phyloP scores from a whole-genome alignment of 73 alveolate species.

The Paramecium sonneborni region DNA sequence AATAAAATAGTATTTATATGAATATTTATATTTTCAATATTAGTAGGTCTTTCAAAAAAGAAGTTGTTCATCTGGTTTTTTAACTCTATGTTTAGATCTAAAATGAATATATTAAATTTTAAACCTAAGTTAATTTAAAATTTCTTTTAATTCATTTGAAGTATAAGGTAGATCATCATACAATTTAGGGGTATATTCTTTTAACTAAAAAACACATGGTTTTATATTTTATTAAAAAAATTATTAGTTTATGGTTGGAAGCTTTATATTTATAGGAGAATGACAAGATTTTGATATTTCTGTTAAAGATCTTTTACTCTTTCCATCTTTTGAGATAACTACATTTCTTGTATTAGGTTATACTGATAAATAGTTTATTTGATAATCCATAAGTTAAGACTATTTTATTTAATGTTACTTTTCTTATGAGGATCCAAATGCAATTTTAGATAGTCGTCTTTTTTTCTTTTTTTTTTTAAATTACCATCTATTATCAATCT shows the following conservation, averaged over 20 bases:
- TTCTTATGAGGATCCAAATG: neutral
- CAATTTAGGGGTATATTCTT: neutral
- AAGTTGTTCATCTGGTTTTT: neutral
- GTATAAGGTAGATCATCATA: neutral
- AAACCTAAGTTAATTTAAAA: neutral
- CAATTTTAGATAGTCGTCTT: neutral
- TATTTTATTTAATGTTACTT: neutral
- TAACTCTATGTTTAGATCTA: neutral
- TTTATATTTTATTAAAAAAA: neutral
- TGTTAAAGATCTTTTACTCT: neutral
- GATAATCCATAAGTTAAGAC: neutral
- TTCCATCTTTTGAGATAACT: neutral
- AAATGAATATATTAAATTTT: neutral
- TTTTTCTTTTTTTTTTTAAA: neutral
- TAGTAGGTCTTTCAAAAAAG: neutral
- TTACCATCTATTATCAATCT: neutral
- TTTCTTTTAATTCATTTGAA: neutral
- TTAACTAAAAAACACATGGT: neutral
- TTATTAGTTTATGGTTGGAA: neutral
- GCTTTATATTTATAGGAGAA: neutral
- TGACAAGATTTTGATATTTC: neutral
- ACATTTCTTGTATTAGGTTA: neutral
- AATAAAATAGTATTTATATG: neutral
- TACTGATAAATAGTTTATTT: neutral
- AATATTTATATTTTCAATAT: neutral